These are phyloP conservation scores for Kodamaea alishanica DNA, from an alignment of 1,139 yeast species.

Conservation along the genomic window DNA sequence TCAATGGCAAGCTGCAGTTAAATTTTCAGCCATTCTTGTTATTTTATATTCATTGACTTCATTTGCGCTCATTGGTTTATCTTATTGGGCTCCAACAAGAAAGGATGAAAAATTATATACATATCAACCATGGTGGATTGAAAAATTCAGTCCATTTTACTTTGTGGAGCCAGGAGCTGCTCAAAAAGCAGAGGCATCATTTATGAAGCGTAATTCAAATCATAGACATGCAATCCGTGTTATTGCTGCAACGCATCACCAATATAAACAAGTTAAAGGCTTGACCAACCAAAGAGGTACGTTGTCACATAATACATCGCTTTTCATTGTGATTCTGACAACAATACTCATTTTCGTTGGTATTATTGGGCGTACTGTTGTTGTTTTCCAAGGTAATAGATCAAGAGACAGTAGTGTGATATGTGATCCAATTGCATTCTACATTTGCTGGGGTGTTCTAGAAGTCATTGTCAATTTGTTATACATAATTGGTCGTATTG, in stretches of 20 bases:
- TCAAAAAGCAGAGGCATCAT: conserved; percentile 47
- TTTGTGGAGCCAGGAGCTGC: conserved; percentile 50
- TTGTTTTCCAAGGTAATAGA: conserved; percentile 39
- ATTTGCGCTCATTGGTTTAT: conserved; percentile 43
- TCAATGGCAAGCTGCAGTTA: conserved; percentile 55
- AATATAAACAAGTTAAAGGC: conserved; percentile 42
- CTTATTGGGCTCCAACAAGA: conserved; percentile 56
- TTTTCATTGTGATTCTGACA: conserved; percentile 46
- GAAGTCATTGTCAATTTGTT: conserved; percentile 55
- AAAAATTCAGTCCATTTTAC: conserved; percentile 53
- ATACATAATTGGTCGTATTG: conserved; percentile 62
- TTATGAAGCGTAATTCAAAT: conserved; percentile 46
- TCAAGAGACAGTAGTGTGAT: neutral
- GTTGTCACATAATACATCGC: conserved; percentile 47
- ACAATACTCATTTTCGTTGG: conserved; percentile 55
- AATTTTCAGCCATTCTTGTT: conserved; percentile 56
- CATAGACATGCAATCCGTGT: conserved; percentile 51
- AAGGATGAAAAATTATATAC: conserved; percentile 54
- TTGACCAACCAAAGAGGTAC: conserved; percentile 43
- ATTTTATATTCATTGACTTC: conserved; percentile 59
- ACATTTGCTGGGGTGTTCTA: conserved; percentile 61
- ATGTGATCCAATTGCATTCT: conserved; percentile 52
- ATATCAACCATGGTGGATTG: conserved; percentile 80
- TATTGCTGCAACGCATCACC: conserved; percentile 46
- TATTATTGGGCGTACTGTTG: conserved; percentile 56